Percentiles rank a stretch among this genome's conserved stretches.
Evolutionary conservation across 805 yeast genomes (phyloP).

Genomic region (Zygotorulaspora florentina): DNA sequence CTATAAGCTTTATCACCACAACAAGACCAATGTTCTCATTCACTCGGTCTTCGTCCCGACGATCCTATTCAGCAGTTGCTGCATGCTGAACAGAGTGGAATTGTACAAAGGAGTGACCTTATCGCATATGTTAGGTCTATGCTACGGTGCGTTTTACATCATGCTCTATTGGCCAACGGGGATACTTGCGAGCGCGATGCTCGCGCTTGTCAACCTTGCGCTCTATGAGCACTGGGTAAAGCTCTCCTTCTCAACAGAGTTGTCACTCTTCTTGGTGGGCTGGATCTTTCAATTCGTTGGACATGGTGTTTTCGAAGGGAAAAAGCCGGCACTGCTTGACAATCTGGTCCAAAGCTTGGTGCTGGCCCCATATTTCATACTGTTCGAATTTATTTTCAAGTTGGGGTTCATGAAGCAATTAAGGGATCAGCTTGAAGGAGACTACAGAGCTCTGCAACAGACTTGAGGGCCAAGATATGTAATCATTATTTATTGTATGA

Average conservation of each 20-base stretch:
- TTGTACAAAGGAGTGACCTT: slow-evolving; percentile 35
- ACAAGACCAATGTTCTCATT: slow-evolving; percentile 61
- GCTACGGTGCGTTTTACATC: slow-evolving; percentile 57
- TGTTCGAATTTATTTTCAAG: slow-evolving; percentile 67
- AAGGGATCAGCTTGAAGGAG: slow-evolving; percentile 29
- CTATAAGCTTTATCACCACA: slow-evolving; percentile 53
- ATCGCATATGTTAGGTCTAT: slow-evolving; percentile 44
- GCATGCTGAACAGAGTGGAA: slow-evolving; percentile 18
- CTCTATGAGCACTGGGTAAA: slow-evolving; percentile 20
- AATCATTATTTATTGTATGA: neutral
- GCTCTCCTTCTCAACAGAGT: slow-evolving; percentile 21
- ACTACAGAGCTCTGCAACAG: slow-evolving; percentile 41
- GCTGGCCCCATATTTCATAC: slow-evolving; percentile 85
- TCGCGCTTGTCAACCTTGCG: slow-evolving; percentile 34
- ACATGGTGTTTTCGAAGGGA: slow-evolving; percentile 73
- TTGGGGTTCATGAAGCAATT: slow-evolving; percentile 58
- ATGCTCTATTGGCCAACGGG: slow-evolving; percentile 52
- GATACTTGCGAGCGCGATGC: slow-evolving; percentile 39
- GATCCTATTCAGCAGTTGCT: slow-evolving; percentile 51
- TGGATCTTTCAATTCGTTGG: slow-evolving; percentile 90
- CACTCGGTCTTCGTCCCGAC: slow-evolving; percentile 79
- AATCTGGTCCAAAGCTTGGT: slow-evolving; percentile 80
- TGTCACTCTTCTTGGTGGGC: slow-evolving; percentile 44
- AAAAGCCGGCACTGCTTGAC: slow-evolving; percentile 85
- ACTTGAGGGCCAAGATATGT: slow-evolving; percentile 37